phyloP scores from a whole-genome alignment of 192 early-diverging fungal genomes.

The Coemansia sp. region DNA sequence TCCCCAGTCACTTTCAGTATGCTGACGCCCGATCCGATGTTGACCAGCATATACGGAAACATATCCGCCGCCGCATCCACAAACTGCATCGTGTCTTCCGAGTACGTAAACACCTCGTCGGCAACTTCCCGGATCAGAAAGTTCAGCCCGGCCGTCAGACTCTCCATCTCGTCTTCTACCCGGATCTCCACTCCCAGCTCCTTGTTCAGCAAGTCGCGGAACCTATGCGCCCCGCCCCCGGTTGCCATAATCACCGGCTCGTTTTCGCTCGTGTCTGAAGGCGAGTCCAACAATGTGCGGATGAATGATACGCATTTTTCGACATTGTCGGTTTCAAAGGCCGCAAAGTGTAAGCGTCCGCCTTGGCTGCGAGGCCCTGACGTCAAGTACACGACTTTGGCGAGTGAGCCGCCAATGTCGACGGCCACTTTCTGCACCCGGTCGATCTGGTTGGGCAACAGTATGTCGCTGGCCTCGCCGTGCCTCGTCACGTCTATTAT shows the following conservation, averaged over 20 bases:
- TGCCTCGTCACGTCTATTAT: conserved; percentile 28
- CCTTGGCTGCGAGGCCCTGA: conserved; percentile 56
- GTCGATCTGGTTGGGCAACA: conserved; percentile 82
- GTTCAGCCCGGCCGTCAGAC: conserved; percentile 79
- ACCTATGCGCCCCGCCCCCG: conserved; percentile 85
- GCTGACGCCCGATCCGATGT: conserved; percentile 95
- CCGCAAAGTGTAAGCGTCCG: conserved; percentile 88
- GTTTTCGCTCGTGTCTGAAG: neutral
- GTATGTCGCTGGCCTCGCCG: conserved; percentile 67
- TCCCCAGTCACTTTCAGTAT: conserved; percentile 93
- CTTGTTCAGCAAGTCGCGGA: conserved; percentile 63
- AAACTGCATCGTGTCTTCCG: conserved; percentile 72
- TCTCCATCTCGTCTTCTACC: conserved; percentile 94
- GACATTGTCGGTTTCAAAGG: conserved; percentile 91
- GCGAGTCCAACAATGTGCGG: conserved; percentile 57
- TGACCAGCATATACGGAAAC: conserved; percentile 95
- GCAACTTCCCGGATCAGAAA: conserved; percentile 91
- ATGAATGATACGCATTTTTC: conserved; percentile 88
- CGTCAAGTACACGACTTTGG: conserved; percentile 76
- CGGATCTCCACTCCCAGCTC: conserved; percentile 72
- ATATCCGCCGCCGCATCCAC: conserved; percentile 57
- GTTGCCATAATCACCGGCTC: conserved; percentile 74
- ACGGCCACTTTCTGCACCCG: conserved; percentile 87
- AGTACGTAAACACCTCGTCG: conserved; percentile 93
- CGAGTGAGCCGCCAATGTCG: conserved; percentile 78